Base-by-base conservation (phyloP, 1,284 basidiomycete species). In the Pascua sp. region DNA sequence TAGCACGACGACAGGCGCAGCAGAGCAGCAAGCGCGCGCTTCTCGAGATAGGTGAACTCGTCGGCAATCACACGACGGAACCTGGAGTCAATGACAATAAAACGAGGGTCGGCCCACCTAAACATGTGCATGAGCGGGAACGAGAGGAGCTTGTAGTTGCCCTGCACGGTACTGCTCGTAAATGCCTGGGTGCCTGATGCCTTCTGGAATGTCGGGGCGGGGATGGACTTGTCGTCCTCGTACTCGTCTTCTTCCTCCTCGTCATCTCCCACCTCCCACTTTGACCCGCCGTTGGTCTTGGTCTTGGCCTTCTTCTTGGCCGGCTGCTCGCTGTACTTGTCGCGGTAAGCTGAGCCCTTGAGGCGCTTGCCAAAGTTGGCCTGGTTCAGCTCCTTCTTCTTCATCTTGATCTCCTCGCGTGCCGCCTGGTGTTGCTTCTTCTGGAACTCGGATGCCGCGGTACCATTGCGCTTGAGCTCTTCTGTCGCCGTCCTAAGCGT, bases 11-110 rank as follows among this genome's bases (percentile, higher is more conserved):
- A 84, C 24, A 95, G 76, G 42, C 83, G 84, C 4, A 90, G 90
- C 37, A 95, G 82, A 65, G 93, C 83, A 1, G 89, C 81, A 55
- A 90, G 86, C 9, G 86, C 82, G 66, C 89, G 86, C 53, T 88
- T 90, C 41, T 88, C 86, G 13, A 95, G 82, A 71, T 97, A 97
- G 1, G 93, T 95, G 75, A 95, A 97, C 74, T 97, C 93, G 77
- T 97, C 94, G 47, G 96, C 86, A 51, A 96, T 88, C 49, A 90
- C 84, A 3, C 93, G 87, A 8, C 89, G 81, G 73, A 90, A 95
- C 8, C 76, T 77, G 60, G 13, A 12, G 46, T 62, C 51, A 66
- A 49, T 45, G 11, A 43, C 24, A 36, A 16, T 24, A 38, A 32
- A 16, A 9, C 5, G 11, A 32, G 11, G 8, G 1, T 1, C 3